A percentile compares a stretch with the other conserved stretches of the same genome.
Evolutionary conservation across 108 stramenopile species (phyloP).

Genomic region (Cyclotella choctawhatcheeana): DNA sequence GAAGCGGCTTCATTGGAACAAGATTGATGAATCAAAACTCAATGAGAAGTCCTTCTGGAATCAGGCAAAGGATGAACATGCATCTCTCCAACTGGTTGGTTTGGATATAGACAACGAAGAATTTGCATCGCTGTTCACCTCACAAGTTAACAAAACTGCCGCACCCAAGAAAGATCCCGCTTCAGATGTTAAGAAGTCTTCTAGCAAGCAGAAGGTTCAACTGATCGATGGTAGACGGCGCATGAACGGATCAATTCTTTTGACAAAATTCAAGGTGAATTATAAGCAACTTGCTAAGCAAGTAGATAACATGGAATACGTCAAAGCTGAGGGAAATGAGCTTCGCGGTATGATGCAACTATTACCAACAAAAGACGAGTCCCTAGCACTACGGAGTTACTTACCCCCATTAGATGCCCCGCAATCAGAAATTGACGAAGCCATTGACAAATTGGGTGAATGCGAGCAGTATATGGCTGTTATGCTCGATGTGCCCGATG

Average conservation of each 20-base stretch:
- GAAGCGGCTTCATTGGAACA: slow-evolving; percentile 66
- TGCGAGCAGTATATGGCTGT: slow-evolving; percentile 55
- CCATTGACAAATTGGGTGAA: slow-evolving; percentile 48
- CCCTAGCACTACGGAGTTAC: slow-evolving; percentile 43
- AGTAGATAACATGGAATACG: slow-evolving; percentile 44
- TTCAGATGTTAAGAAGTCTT: slow-evolving; percentile 28
- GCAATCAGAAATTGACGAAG: slow-evolving; percentile 40
- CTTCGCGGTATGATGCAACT: slow-evolving; percentile 52
- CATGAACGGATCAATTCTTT: slow-evolving; percentile 65
- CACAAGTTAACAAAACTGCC: slow-evolving; percentile 29
- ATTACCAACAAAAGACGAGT: slow-evolving; percentile 50
- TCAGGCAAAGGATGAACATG: slow-evolving; percentile 38
- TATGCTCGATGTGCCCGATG: slow-evolving; percentile 51
- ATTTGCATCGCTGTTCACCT: slow-evolving; percentile 60
- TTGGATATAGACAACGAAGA: slow-evolving; percentile 66
- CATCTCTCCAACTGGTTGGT: slow-evolving; percentile 47
- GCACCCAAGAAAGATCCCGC: slow-evolving; percentile 25
- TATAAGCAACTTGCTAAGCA: slow-evolving; percentile 40
- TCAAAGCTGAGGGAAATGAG: slow-evolving; percentile 46
- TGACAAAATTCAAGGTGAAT: slow-evolving; percentile 59
- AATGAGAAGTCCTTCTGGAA: slow-evolving; percentile 60
- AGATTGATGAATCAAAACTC: slow-evolving; percentile 58
- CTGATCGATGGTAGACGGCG: slow-evolving; percentile 57
- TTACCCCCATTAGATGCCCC: slow-evolving; percentile 41
- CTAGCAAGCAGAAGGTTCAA: slow-evolving; percentile 52